phyloP scores from a whole-genome alignment of 352 stramenopile species.

The Pythium biforme region DNA sequence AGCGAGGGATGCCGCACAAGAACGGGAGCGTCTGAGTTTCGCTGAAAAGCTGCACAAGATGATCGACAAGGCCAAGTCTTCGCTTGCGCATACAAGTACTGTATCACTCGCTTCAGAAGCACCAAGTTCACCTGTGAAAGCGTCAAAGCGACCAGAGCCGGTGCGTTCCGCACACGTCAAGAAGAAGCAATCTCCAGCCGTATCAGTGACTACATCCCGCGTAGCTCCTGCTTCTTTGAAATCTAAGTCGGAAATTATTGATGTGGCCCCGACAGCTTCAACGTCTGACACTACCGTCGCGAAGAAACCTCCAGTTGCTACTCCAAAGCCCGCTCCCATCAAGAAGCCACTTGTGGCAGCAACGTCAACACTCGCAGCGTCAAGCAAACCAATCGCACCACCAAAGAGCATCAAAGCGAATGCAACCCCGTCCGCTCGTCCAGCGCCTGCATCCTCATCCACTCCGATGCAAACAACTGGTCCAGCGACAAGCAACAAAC shows the following conservation, averaged over 20 bases:
- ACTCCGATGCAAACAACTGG: neutral
- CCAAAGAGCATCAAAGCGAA: conserved; percentile 5
- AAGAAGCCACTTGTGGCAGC: neutral
- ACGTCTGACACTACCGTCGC: neutral
- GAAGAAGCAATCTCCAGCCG: conserved; percentile 2
- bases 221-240: conserved; percentile 14
- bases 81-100: conserved; percentile 31
- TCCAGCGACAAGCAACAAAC: neutral
- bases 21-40: conserved; percentile 71
- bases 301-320: neutral
- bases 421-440: neutral
- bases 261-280: neutral
- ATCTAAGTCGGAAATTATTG: neutral
- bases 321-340: neutral
- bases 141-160: neutral
- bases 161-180: neutral
- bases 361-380: neutral
- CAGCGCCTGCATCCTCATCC: neutral
- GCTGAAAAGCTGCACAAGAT: conserved; percentile 87
- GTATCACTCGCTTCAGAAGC: conserved; percentile 7
- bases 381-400: neutral
- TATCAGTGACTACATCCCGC: neutral
- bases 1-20: conserved; percentile 16
- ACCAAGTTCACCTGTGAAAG: conserved; percentile 5
- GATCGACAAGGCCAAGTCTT: conserved; percentile 83